Conservation (phyloP, 495 filamentous ascomycete genomes). For the Annulohypoxylon maeteangense region DNA sequence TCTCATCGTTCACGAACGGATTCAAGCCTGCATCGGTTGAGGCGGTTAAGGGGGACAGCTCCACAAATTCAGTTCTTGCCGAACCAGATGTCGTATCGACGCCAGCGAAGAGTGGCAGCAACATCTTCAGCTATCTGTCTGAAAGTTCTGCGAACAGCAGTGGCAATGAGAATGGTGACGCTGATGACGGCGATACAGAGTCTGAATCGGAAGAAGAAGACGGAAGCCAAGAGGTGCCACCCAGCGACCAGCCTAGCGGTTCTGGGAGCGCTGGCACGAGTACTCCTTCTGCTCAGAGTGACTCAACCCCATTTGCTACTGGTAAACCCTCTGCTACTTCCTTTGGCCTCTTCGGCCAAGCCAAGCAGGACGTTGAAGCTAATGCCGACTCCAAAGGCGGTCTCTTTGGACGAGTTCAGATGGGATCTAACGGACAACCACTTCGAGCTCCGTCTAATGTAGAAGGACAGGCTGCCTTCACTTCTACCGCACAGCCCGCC, state of each 20-base stretch:
- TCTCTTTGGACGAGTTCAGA: conserved; percentile 56
- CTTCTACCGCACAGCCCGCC: conserved; percentile 9
- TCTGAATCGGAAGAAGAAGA: conserved; percentile 58
- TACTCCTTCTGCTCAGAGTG: conserved; percentile 50
- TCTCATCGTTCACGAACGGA: conserved; percentile 31
- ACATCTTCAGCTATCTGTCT: conserved; percentile 73
- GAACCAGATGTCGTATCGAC: conserved; percentile 26
- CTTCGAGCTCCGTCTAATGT: conserved; percentile 49
- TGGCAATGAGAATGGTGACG: conserved; percentile 56
- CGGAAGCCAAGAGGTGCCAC: conserved; percentile 50
- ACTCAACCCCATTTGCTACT: conserved; percentile 30
- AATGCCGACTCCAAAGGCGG: conserved; percentile 54
- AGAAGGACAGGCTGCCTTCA: conserved; percentile 48
- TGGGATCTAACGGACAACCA: conserved; percentile 49
- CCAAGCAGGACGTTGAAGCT: conserved; percentile 47
- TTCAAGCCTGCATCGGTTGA: conserved; percentile 27
- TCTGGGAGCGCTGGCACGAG: conserved; percentile 48
- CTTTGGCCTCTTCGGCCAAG: conserved; percentile 64
- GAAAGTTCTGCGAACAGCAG: conserved; percentile 60
- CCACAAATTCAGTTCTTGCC: conserved; percentile 30
- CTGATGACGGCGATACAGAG: conserved; percentile 59
- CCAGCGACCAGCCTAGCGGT: conserved; percentile 48
- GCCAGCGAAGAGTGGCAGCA: conserved; percentile 46
- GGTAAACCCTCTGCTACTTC: conserved; percentile 32
- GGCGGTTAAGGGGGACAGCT: background rate